These are phyloP conservation scores for Streptanthus diversifolius DNA, from an alignment of 345 rosid genomes.

Conservation along the genomic window DNA sequence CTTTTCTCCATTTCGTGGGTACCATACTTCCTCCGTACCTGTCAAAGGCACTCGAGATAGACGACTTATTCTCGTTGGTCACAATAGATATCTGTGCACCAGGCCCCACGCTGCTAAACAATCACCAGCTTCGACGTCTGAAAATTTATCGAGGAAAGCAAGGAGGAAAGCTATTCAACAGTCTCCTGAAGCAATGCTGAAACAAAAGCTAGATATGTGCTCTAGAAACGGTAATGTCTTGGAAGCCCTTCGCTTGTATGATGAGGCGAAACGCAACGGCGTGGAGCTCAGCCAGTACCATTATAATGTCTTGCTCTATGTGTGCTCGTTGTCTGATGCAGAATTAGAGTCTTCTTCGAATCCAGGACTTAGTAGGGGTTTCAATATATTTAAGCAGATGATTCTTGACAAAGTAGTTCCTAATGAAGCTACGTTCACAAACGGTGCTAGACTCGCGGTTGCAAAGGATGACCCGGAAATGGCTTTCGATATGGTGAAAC, in stretches of 20 bases:
- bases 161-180: slow-evolving; percentile 53
- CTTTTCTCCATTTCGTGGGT: slow-evolving; percentile 22
- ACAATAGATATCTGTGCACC: slow-evolving; percentile 41
- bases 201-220: slow-evolving; percentile 59
- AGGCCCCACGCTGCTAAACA: slow-evolving; percentile 40
- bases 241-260: slow-evolving; percentile 81
- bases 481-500: slow-evolving; percentile 87
- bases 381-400: slow-evolving; percentile 81
- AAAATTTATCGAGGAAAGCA: slow-evolving; percentile 39
- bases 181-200: slow-evolving; percentile 58
- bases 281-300: slow-evolving; percentile 52
- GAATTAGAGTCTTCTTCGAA: slow-evolving; percentile 30
- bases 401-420: slow-evolving; percentile 57
- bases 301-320: slow-evolving; percentile 71
- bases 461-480: slow-evolving; percentile 75
- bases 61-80: slow-evolving; percentile 20
- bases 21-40: slow-evolving; percentile 11
- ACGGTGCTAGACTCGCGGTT: slow-evolving; percentile 68
- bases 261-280: slow-evolving; percentile 57
- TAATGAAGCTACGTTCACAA: slow-evolving; percentile 89
- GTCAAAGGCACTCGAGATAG: slow-evolving; percentile 26
- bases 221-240: slow-evolving; percentile 53
- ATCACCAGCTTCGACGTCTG: slow-evolving; percentile 21
- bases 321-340: slow-evolving; percentile 59
- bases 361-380: slow-evolving; percentile 58